Evolutionary conservation across 2,329 filamentous ascomycete genomes (phyloP), one percentile per base, ranked within the genome.

Genomic region (Leptodontidium sp.): DNA sequence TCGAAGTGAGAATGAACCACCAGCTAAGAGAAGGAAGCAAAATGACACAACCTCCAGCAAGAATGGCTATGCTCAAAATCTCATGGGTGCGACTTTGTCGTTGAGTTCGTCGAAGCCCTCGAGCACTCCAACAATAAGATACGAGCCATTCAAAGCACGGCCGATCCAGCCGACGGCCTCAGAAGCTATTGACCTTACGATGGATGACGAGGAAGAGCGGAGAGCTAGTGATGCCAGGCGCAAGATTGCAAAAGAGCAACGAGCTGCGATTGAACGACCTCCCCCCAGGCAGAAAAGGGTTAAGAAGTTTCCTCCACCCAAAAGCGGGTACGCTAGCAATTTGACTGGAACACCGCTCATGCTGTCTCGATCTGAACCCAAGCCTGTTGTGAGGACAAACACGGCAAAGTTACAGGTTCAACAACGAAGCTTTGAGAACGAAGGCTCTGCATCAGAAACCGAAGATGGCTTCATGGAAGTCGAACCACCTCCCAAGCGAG

Each of bases 61-160:
- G 73, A 81, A 75, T 67, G 83, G 84, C 6, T 87, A 86, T 75
- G 84, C 84, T 5, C 82, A 83, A 70, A 85, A 81, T 71, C 76
- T 87, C 4, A 86, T 86, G 71, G 85, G 85, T 2, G 80, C 84
- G 24, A 75, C 81, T 4, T 72, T 87, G 59, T 81, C 78, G 5
- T 77, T 86, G 21, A 59, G 69, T 24, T 74, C 74, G n/a, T 84
- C 82, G 12, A 74, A 64, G 69, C 72, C 74, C 47, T 65, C 70
- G 38, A 75, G 72, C 15, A 72, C 75, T n/a, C 69, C 71, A 24
- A 61, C 68, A 11, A 75, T 75, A 59, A 61, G 71, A 14, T 75
- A 76, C 61, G 73, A 77, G 52, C 68, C 71, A 6, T 66, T 76
- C 32, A 75, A 65, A 50, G 49, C 68, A 38, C 70, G 59, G 17